phyloP scores from a whole-genome alignment of 768 basidiomycete species.

The Tulasnella sp. region DNA sequence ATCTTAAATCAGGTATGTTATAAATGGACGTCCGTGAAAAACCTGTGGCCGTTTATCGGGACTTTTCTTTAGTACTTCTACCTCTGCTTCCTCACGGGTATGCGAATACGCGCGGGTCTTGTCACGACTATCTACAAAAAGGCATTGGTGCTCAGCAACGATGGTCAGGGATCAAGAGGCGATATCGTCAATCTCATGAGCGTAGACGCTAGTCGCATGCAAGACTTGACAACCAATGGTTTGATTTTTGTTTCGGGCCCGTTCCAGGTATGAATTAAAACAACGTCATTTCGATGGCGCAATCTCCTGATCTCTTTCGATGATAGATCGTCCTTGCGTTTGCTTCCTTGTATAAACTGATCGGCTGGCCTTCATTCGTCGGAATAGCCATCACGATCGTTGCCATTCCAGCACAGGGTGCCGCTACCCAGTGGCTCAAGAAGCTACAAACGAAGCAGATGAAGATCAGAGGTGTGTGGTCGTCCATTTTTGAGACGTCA shows the following conservation, averaged over 20 bases:
- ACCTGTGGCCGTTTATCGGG: background rate
- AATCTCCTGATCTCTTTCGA: background rate
- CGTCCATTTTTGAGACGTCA: background rate
- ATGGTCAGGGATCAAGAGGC: constrained; percentile 76
- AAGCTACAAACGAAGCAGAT: constrained; percentile 85
- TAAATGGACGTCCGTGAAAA: no score
- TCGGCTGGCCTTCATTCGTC: constrained; percentile 90
- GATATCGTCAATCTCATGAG: constrained; percentile 96
- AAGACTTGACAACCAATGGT: constrained; percentile 81
- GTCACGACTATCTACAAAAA: constrained; percentile 86
- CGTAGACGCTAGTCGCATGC: constrained; percentile 77
- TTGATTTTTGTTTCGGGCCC: constrained; percentile 86
- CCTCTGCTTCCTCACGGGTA: constrained; percentile 78
- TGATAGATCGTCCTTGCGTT: constrained; percentile 84
- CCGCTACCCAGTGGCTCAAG: constrained; percentile 71
- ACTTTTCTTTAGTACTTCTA: constrained; percentile 74
- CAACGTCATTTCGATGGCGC: background rate
- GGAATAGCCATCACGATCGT: constrained; percentile 86
- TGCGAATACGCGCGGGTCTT: constrained; percentile 89
- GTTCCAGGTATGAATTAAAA: constrained; percentile 62
- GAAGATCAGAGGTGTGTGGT: constrained; percentile 66
- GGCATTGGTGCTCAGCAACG: constrained; percentile 80
- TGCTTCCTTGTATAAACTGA: constrained; percentile 81
- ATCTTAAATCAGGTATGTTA: constrained; percentile 71
- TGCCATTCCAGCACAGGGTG: constrained; percentile 73